Conservation (phyloP, 257 asterid genomes). For the Forsythia viridissima region DNA sequence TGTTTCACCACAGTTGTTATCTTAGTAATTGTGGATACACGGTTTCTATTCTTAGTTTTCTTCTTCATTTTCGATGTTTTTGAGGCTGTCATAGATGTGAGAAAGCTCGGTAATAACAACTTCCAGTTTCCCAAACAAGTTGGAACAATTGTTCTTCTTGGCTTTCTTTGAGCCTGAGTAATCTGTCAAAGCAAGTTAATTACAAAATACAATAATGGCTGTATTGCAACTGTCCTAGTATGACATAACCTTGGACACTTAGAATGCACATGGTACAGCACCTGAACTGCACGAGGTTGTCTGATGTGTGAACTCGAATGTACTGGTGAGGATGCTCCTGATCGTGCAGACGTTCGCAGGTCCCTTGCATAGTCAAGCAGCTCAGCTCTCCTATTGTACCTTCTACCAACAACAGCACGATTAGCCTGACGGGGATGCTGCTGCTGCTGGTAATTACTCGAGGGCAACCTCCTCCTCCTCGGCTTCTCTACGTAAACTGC, state of each 20-base stretch:
- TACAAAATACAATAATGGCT: background rate
- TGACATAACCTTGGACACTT: no score
- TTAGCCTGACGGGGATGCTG: conserved; percentile 23
- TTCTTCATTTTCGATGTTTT: conserved; percentile 17
- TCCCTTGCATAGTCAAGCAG: conserved; percentile 49
- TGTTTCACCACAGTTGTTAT: conserved; percentile 30
- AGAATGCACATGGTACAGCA: background rate
- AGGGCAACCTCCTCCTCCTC: conserved; percentile 3
- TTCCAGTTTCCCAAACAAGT: conserved; percentile 48
- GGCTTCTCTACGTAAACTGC: conserved; percentile 44
- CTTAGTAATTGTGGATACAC: conserved; percentile 15
- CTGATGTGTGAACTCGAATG: conserved; percentile 6
- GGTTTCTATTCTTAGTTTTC: conserved; percentile 22
- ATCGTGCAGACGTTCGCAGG: conserved; percentile 38
- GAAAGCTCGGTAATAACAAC: conserved; percentile 36
- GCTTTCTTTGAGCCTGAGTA: conserved; percentile 21
- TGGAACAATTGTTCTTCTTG: conserved; percentile 25
- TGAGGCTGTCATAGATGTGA: conserved; percentile 16
- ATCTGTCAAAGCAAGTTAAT: conserved; percentile 20
- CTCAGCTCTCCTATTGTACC: conserved; percentile 51
- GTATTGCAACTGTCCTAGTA: no score
- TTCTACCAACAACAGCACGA: conserved; percentile 19
- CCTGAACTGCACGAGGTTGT: conserved; percentile 16
- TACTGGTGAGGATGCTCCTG: conserved; percentile 20
- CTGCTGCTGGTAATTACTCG: conserved; percentile 18